Conservation (phyloP, 768 basidiomycete genomes). For the Clitopilus passeckerianus region DNA sequence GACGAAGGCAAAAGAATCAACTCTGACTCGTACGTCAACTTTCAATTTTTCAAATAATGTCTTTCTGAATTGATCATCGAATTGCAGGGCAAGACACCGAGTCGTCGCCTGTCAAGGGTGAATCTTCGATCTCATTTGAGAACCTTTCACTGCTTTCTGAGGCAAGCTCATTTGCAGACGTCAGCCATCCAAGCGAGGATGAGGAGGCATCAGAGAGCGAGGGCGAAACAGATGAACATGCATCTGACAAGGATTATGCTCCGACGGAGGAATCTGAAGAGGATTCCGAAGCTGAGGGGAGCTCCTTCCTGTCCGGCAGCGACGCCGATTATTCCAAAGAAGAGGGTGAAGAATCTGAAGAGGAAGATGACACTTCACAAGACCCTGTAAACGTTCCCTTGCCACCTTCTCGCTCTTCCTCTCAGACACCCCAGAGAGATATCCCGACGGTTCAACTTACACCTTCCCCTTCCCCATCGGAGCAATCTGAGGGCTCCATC, state of each 20-base stretch:
- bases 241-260: conserved; percentile 25
- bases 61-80: too few relatives aligned
- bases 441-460: conserved; percentile 34
- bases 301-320: conserved; percentile 8
- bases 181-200: conserved; percentile 27
- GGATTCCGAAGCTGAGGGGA: conserved; percentile 7
- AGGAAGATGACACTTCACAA: conserved; percentile 19
- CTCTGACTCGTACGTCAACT: too few relatives aligned
- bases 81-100: background rate
- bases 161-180: conserved; percentile 45
- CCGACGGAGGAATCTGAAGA: conserved; percentile 14
- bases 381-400: conserved; percentile 32
- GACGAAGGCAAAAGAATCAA: too few relatives aligned
- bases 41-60: too few relatives aligned
- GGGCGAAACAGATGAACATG: conserved; percentile 14
- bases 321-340: conserved; percentile 1
- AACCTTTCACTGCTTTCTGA: conserved; percentile 37
- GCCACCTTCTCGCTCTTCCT: conserved; percentile 45
- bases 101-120: background rate
- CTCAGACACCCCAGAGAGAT: conserved; percentile 56
- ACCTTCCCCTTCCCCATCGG: conserved; percentile 25
- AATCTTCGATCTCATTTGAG: conserved; percentile 23
- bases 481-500: conserved; percentile 13
- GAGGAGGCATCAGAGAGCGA: conserved; percentile 29
- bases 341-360: conserved; percentile 16